These are phyloP conservation scores for Nowakowskiella sp. DNA, from an alignment of 192 early-diverging fungal species.

Conservation along the genomic window DNA sequence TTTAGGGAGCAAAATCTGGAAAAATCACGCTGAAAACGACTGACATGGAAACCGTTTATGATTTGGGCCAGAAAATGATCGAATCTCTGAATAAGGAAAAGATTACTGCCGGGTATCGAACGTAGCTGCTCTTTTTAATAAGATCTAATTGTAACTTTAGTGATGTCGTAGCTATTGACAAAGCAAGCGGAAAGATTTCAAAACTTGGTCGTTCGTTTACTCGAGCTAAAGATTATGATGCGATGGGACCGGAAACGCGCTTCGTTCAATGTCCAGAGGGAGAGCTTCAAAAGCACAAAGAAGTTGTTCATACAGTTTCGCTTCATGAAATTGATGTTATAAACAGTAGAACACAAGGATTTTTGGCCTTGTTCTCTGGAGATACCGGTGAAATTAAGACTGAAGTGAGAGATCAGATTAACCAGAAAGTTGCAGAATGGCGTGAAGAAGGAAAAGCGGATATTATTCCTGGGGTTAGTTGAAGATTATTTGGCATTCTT, in stretches of 20 bases:
- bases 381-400: slow-evolving; percentile 97
- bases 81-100: slow-evolving; percentile 95
- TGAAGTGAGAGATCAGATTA: slow-evolving; percentile 96
- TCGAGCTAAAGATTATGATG: slow-evolving; percentile 94
- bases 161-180: slow-evolving; percentile 98
- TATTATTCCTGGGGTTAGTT: slow-evolving; percentile 85
- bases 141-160: slow-evolving; percentile 21
- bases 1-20: slow-evolving; percentile 83
- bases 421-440: slow-evolving; percentile 93
- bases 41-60: slow-evolving; percentile 99
- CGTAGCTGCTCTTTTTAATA: background rate
- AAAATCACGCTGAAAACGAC: slow-evolving; percentile 98
- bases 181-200: slow-evolving; percentile 92
- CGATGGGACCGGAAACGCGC: slow-evolving; percentile 92
- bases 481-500: background rate
- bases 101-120: slow-evolving; percentile 76
- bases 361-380: slow-evolving; percentile 92
- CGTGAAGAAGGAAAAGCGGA: slow-evolving; percentile 98
- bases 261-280: slow-evolving; percentile 99
- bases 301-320: slow-evolving; percentile 96
- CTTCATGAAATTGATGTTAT: slow-evolving; percentile 99
- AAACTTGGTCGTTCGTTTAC: slow-evolving; percentile 94
- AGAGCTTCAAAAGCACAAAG: slow-evolving; percentile 94
- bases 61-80: slow-evolving; percentile 98
- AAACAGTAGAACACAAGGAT: slow-evolving; percentile 94